Evolutionary conservation across 2,329 filamentous ascomycete genomes (phyloP).

Genomic region (Xylaria sp.): DNA sequence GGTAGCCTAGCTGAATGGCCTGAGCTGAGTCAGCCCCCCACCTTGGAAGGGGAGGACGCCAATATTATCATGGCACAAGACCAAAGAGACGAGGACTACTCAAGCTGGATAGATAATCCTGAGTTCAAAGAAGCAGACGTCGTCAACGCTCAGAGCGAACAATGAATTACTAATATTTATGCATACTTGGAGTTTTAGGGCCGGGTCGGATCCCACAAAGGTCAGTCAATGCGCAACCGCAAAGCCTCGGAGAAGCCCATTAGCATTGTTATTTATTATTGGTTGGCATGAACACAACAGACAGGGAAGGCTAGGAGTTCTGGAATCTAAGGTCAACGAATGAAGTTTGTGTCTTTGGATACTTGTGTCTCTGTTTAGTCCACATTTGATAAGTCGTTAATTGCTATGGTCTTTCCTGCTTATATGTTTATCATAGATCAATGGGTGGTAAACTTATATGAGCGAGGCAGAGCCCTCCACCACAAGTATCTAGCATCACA

Average conservation of each 20-base stretch:
- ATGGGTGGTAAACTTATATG: background rate
- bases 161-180: slow-evolving; percentile 26
- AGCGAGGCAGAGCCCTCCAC: background rate
- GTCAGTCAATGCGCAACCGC: slow-evolving; percentile 1
- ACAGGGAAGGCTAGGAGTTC: slow-evolving; percentile 24
- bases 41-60: slow-evolving; percentile 4
- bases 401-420: background rate
- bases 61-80: slow-evolving; percentile 21
- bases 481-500: background rate
- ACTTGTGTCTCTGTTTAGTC: background rate
- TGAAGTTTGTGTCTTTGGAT: slow-evolving; percentile 1
- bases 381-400: background rate
- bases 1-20: slow-evolving; percentile 21
- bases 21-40: background rate
- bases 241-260: slow-evolving; percentile 7
- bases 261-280: slow-evolving; percentile 10
- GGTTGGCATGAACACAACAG: slow-evolving; percentile 20
- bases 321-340: slow-evolving; percentile 13
- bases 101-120: slow-evolving; percentile 48
- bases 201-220: background rate
- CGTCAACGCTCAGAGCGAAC: slow-evolving; percentile 1
- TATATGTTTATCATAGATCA: background rate
- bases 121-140: slow-evolving; percentile 40
- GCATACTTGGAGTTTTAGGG: slow-evolving; percentile 27
- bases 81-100: slow-evolving; percentile 47